These are phyloP conservation scores for Periconia digitata DNA, from an alignment of 2,329 filamentous ascomycete species.

Conservation along the genomic window DNA sequence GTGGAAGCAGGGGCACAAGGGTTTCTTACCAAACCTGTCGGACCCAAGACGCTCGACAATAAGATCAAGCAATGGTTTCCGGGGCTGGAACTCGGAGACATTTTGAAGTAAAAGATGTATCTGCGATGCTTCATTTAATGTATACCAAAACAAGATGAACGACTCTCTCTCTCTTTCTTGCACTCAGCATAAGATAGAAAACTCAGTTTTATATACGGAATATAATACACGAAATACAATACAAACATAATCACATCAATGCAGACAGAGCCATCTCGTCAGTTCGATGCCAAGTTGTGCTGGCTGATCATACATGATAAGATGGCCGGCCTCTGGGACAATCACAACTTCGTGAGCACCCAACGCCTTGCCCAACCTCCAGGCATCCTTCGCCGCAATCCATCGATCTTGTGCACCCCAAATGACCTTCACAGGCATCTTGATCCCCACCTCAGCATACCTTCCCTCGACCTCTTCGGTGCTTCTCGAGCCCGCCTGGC, in stretches of 20 bases:
- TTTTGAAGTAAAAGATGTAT: not conserved
- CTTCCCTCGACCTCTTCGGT: conserved; percentile 17
- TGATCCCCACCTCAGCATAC: conserved; percentile 15
- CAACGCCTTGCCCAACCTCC: conserved; percentile 15
- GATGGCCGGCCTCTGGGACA: conserved; percentile 18
- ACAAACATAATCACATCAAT: not conserved
- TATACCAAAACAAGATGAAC: not conserved
- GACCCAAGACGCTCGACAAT: conserved; percentile 28
- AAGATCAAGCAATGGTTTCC: conserved; percentile 1
- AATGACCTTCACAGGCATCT: conserved; percentile 18
- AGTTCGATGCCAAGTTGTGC: conserved; percentile 18
- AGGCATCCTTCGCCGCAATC: conserved; percentile 15
- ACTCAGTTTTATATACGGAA: too few relatives aligned
- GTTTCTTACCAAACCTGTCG: conserved; percentile 37
- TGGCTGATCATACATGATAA: conserved; percentile 21
- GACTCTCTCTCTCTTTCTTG: too few relatives aligned
- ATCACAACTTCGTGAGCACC: conserved; percentile 13
- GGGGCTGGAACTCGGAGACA: not conserved
- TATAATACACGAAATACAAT: not conserved
- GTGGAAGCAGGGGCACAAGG: conserved; percentile 32
- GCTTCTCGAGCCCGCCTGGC: conserved; percentile 20
- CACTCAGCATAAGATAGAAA: too few relatives aligned
- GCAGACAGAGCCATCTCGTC: conserved; percentile 12
- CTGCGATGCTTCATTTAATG: not conserved
- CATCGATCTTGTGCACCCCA: conserved; percentile 22